Base-by-base conservation (phyloP, 2,329 filamentous ascomycete species). In the Aspergillus thermomutatus region DNA sequence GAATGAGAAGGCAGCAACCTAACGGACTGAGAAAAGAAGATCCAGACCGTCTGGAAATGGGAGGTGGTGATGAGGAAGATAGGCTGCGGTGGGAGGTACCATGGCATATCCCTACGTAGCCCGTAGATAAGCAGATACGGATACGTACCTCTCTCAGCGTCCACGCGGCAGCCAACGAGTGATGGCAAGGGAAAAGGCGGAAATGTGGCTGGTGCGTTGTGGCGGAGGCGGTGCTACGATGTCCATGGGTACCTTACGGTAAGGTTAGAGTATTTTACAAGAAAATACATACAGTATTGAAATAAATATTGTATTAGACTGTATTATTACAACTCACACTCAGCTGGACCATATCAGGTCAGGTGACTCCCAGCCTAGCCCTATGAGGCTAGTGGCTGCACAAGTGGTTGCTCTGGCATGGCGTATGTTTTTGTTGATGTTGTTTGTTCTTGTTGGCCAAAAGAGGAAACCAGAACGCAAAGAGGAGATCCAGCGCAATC, bases 341-440 rank as follows among this genome's bases (percentile, higher is more conserved):
- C 37, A 19, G 14, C 14, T 8, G 5, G 4, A 4, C 10, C 49
- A 3, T 8, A 4, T 4, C 26, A 19, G 49, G n/a, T 53, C 57
- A 57, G 19, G 53, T 59, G 54, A 49, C 19, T 27, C 26, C 10
- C 14, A 14, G n/a, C 7, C 41, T 37, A 27, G 9, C 37, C 26
- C 14, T 2, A 27, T 21, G 27, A 19, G 27, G 25, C 34, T 47
- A 45, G 25, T 48, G 57, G 60, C 50, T 62, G 62, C 73, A 54
- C 50, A 46, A 8, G 1, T 65, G 69, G 72, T 64, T 25, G 52
- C 26, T 63, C 23, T 53, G 37, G 61, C 26, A 26, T 45, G 53
- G 65, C 70, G 72, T 70, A 74, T 75, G 73, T 76, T 76, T 73
- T 69, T 72, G 68, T 69, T 72, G 67, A 68, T 65, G 60, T 52